phyloP scores from a whole-genome alignment of 2,329 filamentous ascomycete genomes.

The Trichoderma guizhouense region DNA sequence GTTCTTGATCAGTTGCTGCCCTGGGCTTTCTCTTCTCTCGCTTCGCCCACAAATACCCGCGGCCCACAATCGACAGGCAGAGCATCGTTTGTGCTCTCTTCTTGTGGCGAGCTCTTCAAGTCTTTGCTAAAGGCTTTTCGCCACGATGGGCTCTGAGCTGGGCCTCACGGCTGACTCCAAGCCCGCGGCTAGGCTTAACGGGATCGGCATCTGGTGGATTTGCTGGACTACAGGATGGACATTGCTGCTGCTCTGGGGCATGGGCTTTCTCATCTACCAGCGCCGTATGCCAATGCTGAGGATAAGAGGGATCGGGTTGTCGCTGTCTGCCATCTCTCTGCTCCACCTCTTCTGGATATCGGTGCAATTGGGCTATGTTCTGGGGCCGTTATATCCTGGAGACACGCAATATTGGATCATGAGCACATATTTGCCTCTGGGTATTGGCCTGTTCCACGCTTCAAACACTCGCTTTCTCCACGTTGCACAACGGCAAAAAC shows the following conservation, averaged over 20 bases:
- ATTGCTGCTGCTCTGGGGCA: conserved; percentile 34
- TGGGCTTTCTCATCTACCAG: conserved; percentile 37
- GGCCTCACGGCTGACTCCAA: conserved; percentile 24
- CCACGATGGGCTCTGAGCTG: conserved; percentile 28
- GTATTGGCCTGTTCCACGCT: conserved; percentile 63
- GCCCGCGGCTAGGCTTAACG: conserved; percentile 24
- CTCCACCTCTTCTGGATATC: conserved; percentile 42
- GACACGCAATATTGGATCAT: conserved; percentile 62
- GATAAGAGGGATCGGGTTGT: conserved; percentile 39
- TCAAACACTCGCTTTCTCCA: conserved; percentile 59
- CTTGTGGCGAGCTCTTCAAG: background rate
- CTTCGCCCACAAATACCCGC: background rate
- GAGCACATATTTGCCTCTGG: conserved; percentile 60
- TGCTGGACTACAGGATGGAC: conserved; percentile 35
- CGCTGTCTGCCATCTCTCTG: conserved; percentile 37
- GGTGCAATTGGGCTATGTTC: conserved; percentile 37
- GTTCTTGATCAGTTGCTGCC: background rate
- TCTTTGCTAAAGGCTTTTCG: background rate
- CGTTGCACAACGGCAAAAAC: conserved; percentile 50
- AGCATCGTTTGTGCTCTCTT: background rate
- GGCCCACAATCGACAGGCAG: background rate
- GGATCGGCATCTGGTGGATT: conserved; percentile 36
- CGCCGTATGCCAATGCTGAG: conserved; percentile 37
- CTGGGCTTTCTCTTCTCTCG: background rate
- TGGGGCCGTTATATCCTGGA: conserved; percentile 41